Evolutionary conservation across 2,329 filamentous ascomycete species (phyloP).

Genomic region (Cordyceps sp.): DNA sequence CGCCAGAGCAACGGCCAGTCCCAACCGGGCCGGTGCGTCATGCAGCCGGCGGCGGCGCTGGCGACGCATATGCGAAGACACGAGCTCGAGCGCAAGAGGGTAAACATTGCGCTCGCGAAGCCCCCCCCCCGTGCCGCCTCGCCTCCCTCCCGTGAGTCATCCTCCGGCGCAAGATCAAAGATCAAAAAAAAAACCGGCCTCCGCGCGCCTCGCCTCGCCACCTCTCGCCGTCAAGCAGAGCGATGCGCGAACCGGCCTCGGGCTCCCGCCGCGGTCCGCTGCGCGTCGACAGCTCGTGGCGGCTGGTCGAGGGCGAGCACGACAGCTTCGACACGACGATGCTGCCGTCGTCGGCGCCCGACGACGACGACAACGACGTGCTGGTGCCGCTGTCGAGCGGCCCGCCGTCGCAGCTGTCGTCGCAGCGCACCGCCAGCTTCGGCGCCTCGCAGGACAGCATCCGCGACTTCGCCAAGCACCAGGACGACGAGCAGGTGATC

Average conservation of each 20-base stretch:
- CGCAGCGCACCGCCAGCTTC: conserved; percentile 15
- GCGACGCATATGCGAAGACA: too few species aligned
- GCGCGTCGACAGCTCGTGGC: conserved; percentile 39
- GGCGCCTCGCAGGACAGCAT: conserved; percentile 38
- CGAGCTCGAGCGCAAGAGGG: too few species aligned
- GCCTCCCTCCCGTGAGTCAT: too few species aligned
- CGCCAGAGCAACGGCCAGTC: too few species aligned
- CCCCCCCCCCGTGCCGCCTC: too few species aligned
- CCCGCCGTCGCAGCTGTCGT: conserved; percentile 14
- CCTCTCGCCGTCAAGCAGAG: conserved; percentile 1
- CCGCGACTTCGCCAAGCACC: conserved; percentile 32
- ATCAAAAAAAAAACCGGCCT: too few species aligned
- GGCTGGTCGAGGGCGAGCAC: conserved; percentile 43
- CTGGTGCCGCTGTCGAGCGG: conserved; percentile 21
- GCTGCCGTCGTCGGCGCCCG: conserved; percentile 25
- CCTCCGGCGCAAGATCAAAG: too few species aligned
- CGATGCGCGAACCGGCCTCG: too few species aligned
- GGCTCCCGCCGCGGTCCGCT: conserved; percentile 11
- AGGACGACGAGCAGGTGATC: conserved; percentile 39
- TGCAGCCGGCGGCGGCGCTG: too few species aligned
- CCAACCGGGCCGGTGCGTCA: too few species aligned
- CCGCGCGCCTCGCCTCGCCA: background rate
- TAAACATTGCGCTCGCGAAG: too few species aligned
- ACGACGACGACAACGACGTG: conserved; percentile 20
- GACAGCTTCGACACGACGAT: conserved; percentile 43